Percentiles rank a stretch among this genome's conserved stretches.
These are phyloP conservation scores for Fusarium sp. DNA, from an alignment of 2,329 filamentous ascomycete genomes.

Conservation along the genomic window DNA sequence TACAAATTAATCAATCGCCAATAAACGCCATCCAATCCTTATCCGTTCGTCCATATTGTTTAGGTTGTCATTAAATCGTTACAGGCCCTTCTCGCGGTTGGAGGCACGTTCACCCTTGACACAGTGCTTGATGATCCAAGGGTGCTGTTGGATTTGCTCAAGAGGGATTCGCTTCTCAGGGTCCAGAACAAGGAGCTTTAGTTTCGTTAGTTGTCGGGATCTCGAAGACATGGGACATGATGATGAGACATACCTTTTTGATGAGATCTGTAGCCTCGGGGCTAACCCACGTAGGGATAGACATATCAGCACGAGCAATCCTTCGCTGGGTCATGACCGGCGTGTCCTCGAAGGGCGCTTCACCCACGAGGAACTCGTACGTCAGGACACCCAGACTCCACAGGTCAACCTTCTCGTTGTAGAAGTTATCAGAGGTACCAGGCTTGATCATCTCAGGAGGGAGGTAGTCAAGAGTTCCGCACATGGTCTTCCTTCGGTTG, in stretches of 20 bases:
- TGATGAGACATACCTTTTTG: slow-evolving; percentile 74
- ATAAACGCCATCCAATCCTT: slow-evolving; percentile 41
- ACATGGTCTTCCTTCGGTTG: slow-evolving; percentile 93
- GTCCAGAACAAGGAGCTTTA: slow-evolving; percentile 86
- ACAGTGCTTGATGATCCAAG: slow-evolving; percentile 98
- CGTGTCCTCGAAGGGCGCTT: slow-evolving; percentile 97
- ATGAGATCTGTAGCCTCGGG: slow-evolving; percentile 92
- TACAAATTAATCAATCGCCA: slow-evolving; percentile 31
- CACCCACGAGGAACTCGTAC: slow-evolving; percentile 95
- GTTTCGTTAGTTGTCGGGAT: slow-evolving; percentile 42
- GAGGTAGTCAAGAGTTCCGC: slow-evolving; percentile 95
- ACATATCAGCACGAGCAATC: slow-evolving; percentile 92
- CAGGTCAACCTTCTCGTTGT: slow-evolving; percentile 94
- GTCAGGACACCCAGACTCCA: slow-evolving; percentile 96
- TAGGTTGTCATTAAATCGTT: slow-evolving; percentile 40
- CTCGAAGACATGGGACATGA: neutral
- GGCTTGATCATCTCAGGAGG: slow-evolving; percentile 97
- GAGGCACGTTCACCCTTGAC: slow-evolving; percentile 69
- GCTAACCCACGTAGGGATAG: slow-evolving; percentile 89
- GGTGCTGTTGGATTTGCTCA: slow-evolving; percentile 88
- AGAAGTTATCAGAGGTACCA: slow-evolving; percentile 84
- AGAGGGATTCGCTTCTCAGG: slow-evolving; percentile 93
- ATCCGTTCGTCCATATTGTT: slow-evolving; percentile 26
- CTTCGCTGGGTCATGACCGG: slow-evolving; percentile 93
- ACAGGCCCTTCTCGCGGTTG: slow-evolving; percentile 61